Evolutionary conservation across 2,329 filamentous ascomycete species (phyloP), one percentile per base, ranked within the genome.

Genomic region (Claviceps humidiphila): DNA sequence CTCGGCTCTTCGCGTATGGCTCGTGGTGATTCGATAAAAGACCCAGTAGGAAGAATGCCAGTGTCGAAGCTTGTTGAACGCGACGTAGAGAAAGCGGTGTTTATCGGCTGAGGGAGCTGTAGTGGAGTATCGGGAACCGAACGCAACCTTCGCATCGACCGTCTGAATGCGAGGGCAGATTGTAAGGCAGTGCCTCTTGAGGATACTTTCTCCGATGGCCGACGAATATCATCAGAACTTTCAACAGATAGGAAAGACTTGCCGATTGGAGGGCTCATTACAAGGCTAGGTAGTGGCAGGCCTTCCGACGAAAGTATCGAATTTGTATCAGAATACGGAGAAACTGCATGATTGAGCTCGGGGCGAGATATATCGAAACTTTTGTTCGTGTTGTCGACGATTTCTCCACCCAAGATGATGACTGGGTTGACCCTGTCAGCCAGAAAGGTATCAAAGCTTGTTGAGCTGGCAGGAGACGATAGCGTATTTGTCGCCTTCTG

Each of bases 351-450:
- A 52, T 71, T 73, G 61, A 74, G 81, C 53, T 76, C 74, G 1
- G 49, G 16, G 9, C 49, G 52, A 41, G 41, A 34, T 13, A 48
- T 20, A 17, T 53, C 51, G n/a, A 42, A 45, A 42, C 47, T 74
- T 2, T 68, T 61, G 57, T 84, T 84, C 41, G 72, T 69, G 59
- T 83, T 84, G 59, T 82, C 76, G 41, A 82, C 64, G 6, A 84
- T 65, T 55, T 76, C 78, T 30, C 81, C 82, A 7, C 81, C 82
- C 11, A 80, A 74, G 58, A 85, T 85, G 42, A 85, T 73, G 13
- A 85, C 81, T 1, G 81, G 82, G 51, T 79, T 81, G 66, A 84
- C 77, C 13, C 81, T 73, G 51, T 83, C 77, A 26, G 75, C 67
- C 13, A 85, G 64, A 57, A 84, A 85, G 0, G 76, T 69, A 55